Evolutionary conservation across 257 asterid species (phyloP).

Genomic region (Misopates orontium): DNA sequence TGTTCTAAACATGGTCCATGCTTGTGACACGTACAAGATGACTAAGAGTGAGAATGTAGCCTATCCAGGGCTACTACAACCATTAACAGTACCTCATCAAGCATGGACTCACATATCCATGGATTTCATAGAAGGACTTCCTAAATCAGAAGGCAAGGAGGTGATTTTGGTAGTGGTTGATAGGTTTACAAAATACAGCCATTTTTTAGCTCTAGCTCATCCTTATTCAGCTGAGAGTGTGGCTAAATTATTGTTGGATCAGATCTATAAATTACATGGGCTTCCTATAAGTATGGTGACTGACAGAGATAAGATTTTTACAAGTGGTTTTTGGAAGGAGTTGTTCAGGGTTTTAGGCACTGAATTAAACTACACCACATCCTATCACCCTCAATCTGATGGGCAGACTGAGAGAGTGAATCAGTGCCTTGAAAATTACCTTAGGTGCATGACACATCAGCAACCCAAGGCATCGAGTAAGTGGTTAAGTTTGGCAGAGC

Average conservation of each 20-base stretch:
- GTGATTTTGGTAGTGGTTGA: neutral
- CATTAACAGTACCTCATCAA: neutral
- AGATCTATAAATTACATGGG: neutral
- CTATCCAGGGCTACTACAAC: neutral
- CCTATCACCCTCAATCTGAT: neutral
- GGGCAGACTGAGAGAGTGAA: too few species aligned
- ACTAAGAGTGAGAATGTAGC: neutral
- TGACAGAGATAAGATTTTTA: neutral
- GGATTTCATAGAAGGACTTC: conserved; percentile 2
- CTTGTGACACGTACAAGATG: neutral
- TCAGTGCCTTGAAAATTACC: neutral
- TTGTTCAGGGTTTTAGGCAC: neutral
- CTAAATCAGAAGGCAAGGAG: neutral
- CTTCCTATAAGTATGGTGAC: neutral
- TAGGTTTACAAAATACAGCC: neutral
- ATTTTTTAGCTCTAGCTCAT: neutral
- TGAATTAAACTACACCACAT: neutral
- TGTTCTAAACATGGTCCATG: neutral
- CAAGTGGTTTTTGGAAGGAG: conserved; percentile 3
- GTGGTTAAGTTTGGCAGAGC: neutral
- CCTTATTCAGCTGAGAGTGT: neutral
- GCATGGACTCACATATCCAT: neutral
- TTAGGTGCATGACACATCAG: neutral
- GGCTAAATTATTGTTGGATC: neutral
- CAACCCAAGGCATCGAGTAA: neutral